Percentiles rank a stretch among this genome's conserved stretches.
These are phyloP conservation scores for Dendrocalamus latiflorus DNA, from an alignment of 202 grass and related monocot genomes.

Conservation along the genomic window DNA sequence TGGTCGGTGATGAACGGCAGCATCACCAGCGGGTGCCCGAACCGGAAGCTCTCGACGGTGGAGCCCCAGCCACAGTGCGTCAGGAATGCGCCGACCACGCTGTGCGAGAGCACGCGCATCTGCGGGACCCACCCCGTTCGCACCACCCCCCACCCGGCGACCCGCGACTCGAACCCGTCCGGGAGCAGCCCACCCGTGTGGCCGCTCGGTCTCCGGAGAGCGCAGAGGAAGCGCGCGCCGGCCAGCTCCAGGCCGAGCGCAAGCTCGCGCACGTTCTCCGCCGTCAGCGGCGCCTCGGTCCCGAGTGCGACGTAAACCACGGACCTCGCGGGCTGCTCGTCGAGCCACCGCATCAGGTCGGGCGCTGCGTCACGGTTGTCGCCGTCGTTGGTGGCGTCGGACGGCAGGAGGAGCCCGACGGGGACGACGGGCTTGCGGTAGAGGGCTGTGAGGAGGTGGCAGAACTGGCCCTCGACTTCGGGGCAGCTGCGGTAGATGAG, in stretches of 20 bases:
- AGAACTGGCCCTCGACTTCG: slow-evolving; percentile 25
- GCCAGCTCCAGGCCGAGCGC: slow-evolving; percentile 41
- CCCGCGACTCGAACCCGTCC: slow-evolving; percentile 26
- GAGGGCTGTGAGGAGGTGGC: slow-evolving; percentile 18
- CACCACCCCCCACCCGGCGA: neutral
- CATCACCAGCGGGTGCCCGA: slow-evolving; percentile 40
- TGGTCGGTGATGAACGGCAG: slow-evolving; percentile 42
- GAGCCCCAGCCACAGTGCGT: too few species aligned
- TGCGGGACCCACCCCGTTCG: slow-evolving; percentile 36
- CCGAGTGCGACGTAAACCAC: slow-evolving; percentile 46
- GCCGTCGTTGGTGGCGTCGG: too few species aligned
- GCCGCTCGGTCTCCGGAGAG: slow-evolving; percentile 18
- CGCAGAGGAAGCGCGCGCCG: slow-evolving; percentile 42
- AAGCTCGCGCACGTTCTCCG: slow-evolving; percentile 9
- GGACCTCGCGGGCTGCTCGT: too few species aligned
- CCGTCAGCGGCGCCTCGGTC: slow-evolving; percentile 34
- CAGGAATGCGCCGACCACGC: slow-evolving; percentile 45
- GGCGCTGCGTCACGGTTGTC: too few species aligned
- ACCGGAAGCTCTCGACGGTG: slow-evolving; percentile 39
- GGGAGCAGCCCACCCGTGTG: neutral
- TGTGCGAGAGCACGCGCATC: slow-evolving; percentile 26
- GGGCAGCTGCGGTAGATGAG: slow-evolving; percentile 25
- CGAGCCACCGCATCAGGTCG: too few species aligned
- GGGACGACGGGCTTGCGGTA: too few species aligned
- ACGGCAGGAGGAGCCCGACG: too few species aligned